Conservation (phyloP, 1,284 basidiomycete genomes). For the Ganoderma multipileum region DNA sequence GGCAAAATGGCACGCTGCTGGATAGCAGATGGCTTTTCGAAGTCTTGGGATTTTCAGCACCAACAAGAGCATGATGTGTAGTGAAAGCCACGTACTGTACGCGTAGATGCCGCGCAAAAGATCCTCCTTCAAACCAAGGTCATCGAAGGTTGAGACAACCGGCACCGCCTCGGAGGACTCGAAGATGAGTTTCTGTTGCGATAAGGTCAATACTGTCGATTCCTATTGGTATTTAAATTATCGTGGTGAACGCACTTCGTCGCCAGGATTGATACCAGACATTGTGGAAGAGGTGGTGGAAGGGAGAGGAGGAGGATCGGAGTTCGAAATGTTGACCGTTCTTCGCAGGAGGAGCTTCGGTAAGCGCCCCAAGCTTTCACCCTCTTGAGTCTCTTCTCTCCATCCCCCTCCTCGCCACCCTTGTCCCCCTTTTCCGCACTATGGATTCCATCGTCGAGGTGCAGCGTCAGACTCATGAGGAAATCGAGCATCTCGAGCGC, state of each 20-base stretch:
- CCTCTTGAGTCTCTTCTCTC: background rate
- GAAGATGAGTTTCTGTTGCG: conserved; percentile 87
- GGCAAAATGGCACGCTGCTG: conserved; percentile 98
- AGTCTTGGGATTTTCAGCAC: conserved; percentile 62
- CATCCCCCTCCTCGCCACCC: conserved; percentile 14
- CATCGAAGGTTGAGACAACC: conserved; percentile 88
- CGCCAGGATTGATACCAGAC: conserved; percentile 76
- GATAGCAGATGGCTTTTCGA: conserved; percentile 99
- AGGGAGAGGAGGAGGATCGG: conserved; percentile 52
- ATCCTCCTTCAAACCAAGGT: conserved; percentile 95
- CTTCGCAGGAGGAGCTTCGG: conserved; percentile 11
- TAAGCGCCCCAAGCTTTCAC: conserved; percentile 24
- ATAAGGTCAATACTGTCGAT: background rate
- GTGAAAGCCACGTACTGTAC: conserved; percentile 77
- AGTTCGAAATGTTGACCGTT: conserved; percentile 53
- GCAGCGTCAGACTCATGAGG: conserved; percentile 94
- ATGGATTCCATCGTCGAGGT: conserved; percentile 96
- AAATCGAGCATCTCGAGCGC: conserved; percentile 88
- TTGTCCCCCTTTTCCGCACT: conserved; percentile 18
- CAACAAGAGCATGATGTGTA: background rate
- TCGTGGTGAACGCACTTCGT: conserved; percentile 60
- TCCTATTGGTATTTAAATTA: background rate
- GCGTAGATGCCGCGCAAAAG: conserved; percentile 97
- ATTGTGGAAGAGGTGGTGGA: conserved; percentile 54
- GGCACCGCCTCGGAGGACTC: conserved; percentile 97